phyloP scores from a whole-genome alignment of 2,329 filamentous ascomycete genomes.

The Trichoderma gracile region DNA sequence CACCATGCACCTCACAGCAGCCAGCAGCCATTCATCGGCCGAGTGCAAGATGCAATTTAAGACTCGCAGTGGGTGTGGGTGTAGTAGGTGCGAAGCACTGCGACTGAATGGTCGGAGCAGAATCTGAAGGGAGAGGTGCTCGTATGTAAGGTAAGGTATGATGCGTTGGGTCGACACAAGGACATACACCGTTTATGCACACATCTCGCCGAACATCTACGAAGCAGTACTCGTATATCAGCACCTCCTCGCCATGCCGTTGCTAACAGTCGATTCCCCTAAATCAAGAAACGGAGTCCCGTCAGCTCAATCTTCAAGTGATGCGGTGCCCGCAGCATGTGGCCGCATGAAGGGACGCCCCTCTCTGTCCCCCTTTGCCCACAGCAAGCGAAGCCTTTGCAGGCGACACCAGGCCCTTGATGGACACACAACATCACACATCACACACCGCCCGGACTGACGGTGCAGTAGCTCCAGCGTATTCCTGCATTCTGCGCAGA shows the following conservation, averaged over 20 bases:
- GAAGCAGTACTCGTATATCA: too few relatives aligned
- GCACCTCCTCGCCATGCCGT: background rate
- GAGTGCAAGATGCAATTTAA: background rate
- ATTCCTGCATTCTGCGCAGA: background rate
- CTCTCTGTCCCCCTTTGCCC: background rate
- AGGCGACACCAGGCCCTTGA: background rate
- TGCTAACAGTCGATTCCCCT: background rate
- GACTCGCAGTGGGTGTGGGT: too few relatives aligned
- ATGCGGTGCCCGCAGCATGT: conserved; percentile 5
- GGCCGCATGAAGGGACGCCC: conserved; percentile 5
- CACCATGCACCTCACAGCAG: conserved; percentile 3
- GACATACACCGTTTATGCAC: too few relatives aligned
- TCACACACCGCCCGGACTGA: conserved; percentile 2
- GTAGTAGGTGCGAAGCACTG: too few relatives aligned
- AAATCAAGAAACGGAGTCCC: background rate
- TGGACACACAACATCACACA: background rate
- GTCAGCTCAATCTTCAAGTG: background rate
- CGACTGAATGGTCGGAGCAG: too few relatives aligned
- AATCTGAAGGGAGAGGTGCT: too few relatives aligned
- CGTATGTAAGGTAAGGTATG: too few relatives aligned
- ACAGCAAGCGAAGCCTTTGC: conserved; percentile 21
- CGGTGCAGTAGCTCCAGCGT: conserved; percentile 13
- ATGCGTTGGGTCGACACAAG: too few relatives aligned
- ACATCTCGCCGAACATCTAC: too few relatives aligned
- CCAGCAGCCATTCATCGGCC: conserved; percentile 5